A percentile compares a stretch with the other conserved stretches of the same genome.
Conservation (phyloP, 2,329 filamentous ascomycete genomes). For the Ascochyta rabiei region DNA sequence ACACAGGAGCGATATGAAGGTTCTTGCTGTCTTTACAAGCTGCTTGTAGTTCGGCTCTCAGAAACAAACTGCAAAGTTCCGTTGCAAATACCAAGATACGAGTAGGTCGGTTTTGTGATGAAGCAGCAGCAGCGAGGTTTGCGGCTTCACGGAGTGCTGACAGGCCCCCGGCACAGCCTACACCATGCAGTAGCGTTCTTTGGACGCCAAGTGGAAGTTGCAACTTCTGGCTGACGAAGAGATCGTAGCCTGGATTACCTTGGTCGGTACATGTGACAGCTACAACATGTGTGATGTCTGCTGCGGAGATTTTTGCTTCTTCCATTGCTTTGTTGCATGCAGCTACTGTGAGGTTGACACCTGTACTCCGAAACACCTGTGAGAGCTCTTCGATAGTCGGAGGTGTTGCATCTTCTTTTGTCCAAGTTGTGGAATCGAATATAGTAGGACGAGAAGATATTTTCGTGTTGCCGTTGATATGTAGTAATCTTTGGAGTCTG, state of each 20-base stretch:
- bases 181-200: constrained; percentile 45
- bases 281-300: constrained; percentile 47
- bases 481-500: constrained; percentile 24
- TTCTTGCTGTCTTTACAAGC: constrained; percentile 57
- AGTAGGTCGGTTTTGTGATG: constrained; percentile 64
- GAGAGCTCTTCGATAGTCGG: constrained; percentile 35
- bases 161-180: constrained; percentile 50
- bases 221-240: constrained; percentile 45
- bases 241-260: constrained; percentile 49
- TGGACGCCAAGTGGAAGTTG: constrained; percentile 38
- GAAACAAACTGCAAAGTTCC: constrained; percentile 60
- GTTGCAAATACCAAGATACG: constrained; percentile 69
- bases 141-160: constrained; percentile 56
- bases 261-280: constrained; percentile 48
- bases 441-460: constrained; percentile 22
- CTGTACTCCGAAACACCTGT: constrained; percentile 33
- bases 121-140: constrained; percentile 68
- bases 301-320: constrained; percentile 30
- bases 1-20: constrained; percentile 67
- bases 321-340: constrained; percentile 44
- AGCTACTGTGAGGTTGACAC: constrained; percentile 37
- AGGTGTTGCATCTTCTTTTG: constrained; percentile 16
- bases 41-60: constrained; percentile 69
- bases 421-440: constrained; percentile 13
- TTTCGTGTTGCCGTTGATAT: constrained; percentile 21